Evolutionary conservation across 2,329 filamentous ascomycete genomes (phyloP).

Genomic region (Cryphonectria parasitica): DNA sequence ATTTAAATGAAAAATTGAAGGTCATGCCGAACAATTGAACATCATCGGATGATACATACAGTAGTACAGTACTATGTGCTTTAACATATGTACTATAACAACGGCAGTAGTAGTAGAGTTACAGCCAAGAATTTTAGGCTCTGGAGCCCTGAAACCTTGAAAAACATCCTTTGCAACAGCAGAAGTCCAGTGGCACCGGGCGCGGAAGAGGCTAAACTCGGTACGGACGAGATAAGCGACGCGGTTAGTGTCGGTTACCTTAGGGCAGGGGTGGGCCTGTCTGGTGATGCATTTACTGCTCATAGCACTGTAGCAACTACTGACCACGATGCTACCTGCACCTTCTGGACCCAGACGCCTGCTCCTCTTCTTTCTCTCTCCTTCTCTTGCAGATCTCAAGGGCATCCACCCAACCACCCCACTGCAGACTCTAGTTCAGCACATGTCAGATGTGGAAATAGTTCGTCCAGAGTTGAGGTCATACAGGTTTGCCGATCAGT

Average conservation of each 20-base stretch:
- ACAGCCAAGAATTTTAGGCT: no score
- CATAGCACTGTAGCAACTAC: not conserved
- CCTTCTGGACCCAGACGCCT: not conserved
- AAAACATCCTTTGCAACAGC: no score
- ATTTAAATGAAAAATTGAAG: no score
- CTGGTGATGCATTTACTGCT: slow-evolving; percentile 6
- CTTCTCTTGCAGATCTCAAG: slow-evolving; percentile 3
- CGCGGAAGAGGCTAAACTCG: not conserved
- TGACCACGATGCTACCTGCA: not conserved
- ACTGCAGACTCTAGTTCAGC: not conserved
- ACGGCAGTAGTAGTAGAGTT: no score
- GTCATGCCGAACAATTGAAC: no score
- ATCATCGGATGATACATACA: no score
- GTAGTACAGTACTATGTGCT: no score
- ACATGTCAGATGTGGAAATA: not conserved
- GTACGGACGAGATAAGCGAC: not conserved
- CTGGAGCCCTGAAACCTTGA: no score
- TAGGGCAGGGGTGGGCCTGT: not conserved
- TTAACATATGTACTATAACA: no score
- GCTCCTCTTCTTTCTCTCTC: not conserved
- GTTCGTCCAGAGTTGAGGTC: not conserved
- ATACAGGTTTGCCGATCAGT: not conserved
- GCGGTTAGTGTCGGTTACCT: slow-evolving; percentile 1
- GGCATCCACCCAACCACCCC: not conserved
- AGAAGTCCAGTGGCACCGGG: not conserved